A percentile compares a stretch with the other conserved stretches of the same genome.
Evolutionary conservation across 1,284 basidiomycete species (phyloP).

Genomic region (Moesziomyces sp.): DNA sequence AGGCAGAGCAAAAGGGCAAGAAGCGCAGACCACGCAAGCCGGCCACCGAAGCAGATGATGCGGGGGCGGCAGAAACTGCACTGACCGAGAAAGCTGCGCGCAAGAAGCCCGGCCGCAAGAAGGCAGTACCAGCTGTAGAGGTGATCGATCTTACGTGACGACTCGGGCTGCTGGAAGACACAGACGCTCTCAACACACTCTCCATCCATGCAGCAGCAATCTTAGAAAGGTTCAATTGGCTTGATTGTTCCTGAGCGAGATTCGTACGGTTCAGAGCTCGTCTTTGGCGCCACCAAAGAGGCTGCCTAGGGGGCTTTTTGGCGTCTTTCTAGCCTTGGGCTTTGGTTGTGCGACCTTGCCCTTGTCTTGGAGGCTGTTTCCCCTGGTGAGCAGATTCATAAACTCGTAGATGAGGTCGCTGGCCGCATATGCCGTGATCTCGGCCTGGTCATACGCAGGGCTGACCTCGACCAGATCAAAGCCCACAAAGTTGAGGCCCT

Average conservation of each 20-base stretch:
- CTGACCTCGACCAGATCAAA: conserved; percentile 58
- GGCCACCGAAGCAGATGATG: neutral
- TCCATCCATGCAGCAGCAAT: too few relatives aligned
- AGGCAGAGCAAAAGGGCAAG: neutral
- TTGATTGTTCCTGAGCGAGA: too few relatives aligned
- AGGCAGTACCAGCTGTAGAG: neutral
- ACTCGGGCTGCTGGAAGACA: neutral
- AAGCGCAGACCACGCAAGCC: conserved; percentile 6
- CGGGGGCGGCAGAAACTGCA: neutral
- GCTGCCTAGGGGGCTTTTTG: conserved; percentile 6
- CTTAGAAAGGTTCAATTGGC: too few relatives aligned
- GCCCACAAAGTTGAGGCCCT: conserved; percentile 57
- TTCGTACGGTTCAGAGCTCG: conserved; percentile 11
- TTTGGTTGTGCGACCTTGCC: conserved; percentile 29
- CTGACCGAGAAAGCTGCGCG: neutral
- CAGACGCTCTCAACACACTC: too few relatives aligned
- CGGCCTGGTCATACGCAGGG: conserved; percentile 54
- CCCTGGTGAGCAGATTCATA: conserved; percentile 39
- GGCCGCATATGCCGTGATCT: conserved; percentile 54
- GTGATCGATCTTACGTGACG: neutral
- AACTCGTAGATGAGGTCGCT: conserved; percentile 57
- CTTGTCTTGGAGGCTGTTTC: conserved; percentile 15
- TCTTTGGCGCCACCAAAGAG: conserved; percentile 24
- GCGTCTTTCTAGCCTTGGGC: conserved; percentile 20
- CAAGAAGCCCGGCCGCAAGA: neutral